Conservation (phyloP, 371 early-diverging fungal genomes). For the Actinomortierella ambigua region DNA sequence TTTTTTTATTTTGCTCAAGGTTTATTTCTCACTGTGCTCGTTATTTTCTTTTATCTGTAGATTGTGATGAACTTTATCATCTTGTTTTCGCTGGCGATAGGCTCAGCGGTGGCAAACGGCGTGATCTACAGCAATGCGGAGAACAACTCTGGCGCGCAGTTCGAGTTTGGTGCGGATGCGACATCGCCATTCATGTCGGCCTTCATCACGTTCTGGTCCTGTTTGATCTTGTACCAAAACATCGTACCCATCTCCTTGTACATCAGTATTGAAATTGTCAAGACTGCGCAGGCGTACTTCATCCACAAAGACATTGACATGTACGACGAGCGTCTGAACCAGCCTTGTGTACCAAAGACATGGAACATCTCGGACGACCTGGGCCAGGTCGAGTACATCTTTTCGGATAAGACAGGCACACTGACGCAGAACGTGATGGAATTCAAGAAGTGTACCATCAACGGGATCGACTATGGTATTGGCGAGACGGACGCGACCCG, state of each 20-base stretch:
- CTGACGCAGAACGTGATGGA: constrained; percentile 96
- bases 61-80: constrained; percentile 63
- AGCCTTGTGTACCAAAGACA: constrained; percentile 82
- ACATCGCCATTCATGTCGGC: constrained; percentile 36
- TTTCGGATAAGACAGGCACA: constrained; percentile 98
- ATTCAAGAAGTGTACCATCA: constrained; percentile 86
- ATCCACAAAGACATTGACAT: constrained; percentile 86
- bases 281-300: constrained; percentile 77
- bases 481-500: constrained; percentile 53
- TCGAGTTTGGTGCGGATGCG: constrained; percentile 44
- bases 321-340: constrained; percentile 80
- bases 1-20: neutral
- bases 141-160: constrained; percentile 43
- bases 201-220: constrained; percentile 56
- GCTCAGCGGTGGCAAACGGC: constrained; percentile 64
- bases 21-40: neutral
- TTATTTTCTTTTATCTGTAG: constrained; percentile 16
- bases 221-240: constrained; percentile 76
- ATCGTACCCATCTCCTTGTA: constrained; percentile 97
- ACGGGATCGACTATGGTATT: constrained; percentile 80
- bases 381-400: constrained; percentile 96
- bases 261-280: constrained; percentile 93
- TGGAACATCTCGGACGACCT: constrained; percentile 88
- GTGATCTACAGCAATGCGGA: constrained; percentile 53
- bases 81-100: constrained; percentile 63